phyloP scores from a whole-genome alignment of 2,329 filamentous ascomycete genomes.

The Trichophyton mentagrophytes region DNA sequence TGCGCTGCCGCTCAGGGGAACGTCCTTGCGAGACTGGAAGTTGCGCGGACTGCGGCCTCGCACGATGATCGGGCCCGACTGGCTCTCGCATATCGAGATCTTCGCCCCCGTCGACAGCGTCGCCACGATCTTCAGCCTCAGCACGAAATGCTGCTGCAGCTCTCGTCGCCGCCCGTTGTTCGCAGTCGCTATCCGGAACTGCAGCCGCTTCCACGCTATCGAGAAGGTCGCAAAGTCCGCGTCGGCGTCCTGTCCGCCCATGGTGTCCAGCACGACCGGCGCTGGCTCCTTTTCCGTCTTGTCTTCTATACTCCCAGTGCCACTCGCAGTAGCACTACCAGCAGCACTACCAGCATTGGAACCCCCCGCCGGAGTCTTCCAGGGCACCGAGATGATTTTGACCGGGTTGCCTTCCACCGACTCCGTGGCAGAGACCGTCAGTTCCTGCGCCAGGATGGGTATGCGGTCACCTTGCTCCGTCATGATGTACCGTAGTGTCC shows the following conservation, averaged over 20 bases:
- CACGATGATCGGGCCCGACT: slow-evolving; percentile 84
- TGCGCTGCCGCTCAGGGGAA: slow-evolving; percentile 69
- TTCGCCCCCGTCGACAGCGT: slow-evolving; percentile 75
- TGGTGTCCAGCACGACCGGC: slow-evolving; percentile 59
- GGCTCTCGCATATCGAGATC: slow-evolving; percentile 67
- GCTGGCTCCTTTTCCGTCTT: slow-evolving; percentile 76
- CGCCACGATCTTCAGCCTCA: slow-evolving; percentile 74
- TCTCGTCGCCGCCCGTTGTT: slow-evolving; percentile 94
- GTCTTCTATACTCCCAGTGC: slow-evolving; percentile 31
- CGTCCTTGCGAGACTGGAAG: slow-evolving; percentile 87
- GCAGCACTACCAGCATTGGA: too few relatives aligned
- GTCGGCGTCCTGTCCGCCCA: slow-evolving; percentile 55
- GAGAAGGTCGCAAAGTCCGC: slow-evolving; percentile 82
- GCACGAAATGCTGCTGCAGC: slow-evolving; percentile 87
- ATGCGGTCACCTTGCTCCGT: slow-evolving; percentile 75
- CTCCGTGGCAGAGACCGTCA: slow-evolving; percentile 83
- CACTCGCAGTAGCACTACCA: too few relatives aligned
- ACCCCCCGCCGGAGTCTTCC: slow-evolving; percentile 86
- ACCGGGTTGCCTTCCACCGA: slow-evolving; percentile 87
- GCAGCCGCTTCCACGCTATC: slow-evolving; percentile 84
- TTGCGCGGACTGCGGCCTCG: slow-evolving; percentile 86
- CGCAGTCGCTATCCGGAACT: slow-evolving; percentile 88
- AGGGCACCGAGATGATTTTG: slow-evolving; percentile 90
- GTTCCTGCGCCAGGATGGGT: slow-evolving; percentile 68
- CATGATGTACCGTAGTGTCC: slow-evolving; percentile 65